Conservation (phyloP, 108 stramenopile species). For the Licmophora abbreviata region DNA sequence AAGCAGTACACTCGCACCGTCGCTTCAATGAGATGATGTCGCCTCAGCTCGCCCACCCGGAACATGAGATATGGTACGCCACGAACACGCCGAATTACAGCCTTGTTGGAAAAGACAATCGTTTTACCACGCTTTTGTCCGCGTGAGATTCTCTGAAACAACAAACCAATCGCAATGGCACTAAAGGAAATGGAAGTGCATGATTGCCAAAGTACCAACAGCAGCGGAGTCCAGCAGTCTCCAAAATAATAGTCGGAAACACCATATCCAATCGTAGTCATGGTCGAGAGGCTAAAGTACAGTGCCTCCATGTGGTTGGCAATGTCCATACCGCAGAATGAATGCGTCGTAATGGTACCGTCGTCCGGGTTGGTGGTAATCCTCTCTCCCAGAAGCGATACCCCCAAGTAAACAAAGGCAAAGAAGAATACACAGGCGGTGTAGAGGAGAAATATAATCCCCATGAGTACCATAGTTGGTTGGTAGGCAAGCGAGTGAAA, state of each 20-base stretch:
- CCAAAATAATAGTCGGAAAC: conserved; percentile 91
- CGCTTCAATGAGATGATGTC: conserved; percentile 88
- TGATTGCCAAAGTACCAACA: conserved; percentile 79
- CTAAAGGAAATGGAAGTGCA: conserved; percentile 84
- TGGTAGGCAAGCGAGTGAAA: conserved; percentile 66
- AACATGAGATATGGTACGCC: conserved; percentile 89
- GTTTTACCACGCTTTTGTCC: conserved; percentile 80
- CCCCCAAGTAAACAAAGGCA: conserved; percentile 52
- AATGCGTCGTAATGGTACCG: conserved; percentile 22
- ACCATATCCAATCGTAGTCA: conserved; percentile 95
- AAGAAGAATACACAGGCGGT: conserved; percentile 49
- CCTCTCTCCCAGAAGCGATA: conserved; percentile 40
- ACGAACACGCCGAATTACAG: conserved; percentile 68
- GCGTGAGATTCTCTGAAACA: conserved; percentile 85
- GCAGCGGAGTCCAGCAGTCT: conserved; percentile 78
- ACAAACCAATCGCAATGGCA: conserved; percentile 85
- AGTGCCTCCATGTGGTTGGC: conserved; percentile 73
- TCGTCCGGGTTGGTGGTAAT: conserved; percentile 26
- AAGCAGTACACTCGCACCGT: conserved; percentile 88
- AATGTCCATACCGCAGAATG: conserved; percentile 82
- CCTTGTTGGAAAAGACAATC: conserved; percentile 85
- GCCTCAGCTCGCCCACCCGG: conserved; percentile 86
- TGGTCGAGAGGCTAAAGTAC: conserved; percentile 86
- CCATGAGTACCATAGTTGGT: conserved; percentile 47
- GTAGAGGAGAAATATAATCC: conserved; percentile 52